Evolutionary conservation across 768 basidiomycete genomes (phyloP), one percentile per base, ranked within the genome.

Genomic region (Hemileccinum rubropunctum): DNA sequence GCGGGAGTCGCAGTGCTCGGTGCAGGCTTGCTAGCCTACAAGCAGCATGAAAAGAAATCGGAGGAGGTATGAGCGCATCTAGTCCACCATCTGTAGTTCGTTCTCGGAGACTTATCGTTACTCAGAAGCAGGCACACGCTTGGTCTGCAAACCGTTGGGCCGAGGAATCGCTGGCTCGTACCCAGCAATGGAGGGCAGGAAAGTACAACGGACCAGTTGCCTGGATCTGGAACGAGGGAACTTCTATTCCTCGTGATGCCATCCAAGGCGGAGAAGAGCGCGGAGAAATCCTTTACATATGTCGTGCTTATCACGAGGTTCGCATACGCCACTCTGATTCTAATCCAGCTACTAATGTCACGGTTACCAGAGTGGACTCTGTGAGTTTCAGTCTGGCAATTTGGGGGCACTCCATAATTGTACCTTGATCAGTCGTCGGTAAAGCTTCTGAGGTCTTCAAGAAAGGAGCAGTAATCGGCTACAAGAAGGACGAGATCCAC

Each of bases 391-490:
- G 14, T 35, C 37, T 20, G 46, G 1, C 13, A 3, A 17, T 33
- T 28, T 14, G 6, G 30, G 17, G 39, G 47, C 30, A 14, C 34
- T 23, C 20, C 30, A 50, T 51, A 42, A 58, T 13, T 35, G 32
- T 34, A 18, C 37, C 26, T 48, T 33, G 48, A 40, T 11, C 51
- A 88, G 86, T 84, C 59, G 57, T 86, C 47, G 87, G 87, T 15
- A 88, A 86, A 59, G 85, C 84, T 2, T 81, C 78, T 23, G 53
- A 63, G 3, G 71, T 69, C 15, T 81, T 84, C 68, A 60, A 80
- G 61, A 77, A 82, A 56, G 87, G 88, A 7, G 81, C 74, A 17
- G 77, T 80, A 36, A 76, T 89, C 45, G 86, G 87, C 14, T 87
- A 76, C 60, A 72, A 67, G 40, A 70, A 79, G 54, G 70, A 82